Conservation (phyloP, 495 filamentous ascomycete genomes). For the Xylaria scruposa region DNA sequence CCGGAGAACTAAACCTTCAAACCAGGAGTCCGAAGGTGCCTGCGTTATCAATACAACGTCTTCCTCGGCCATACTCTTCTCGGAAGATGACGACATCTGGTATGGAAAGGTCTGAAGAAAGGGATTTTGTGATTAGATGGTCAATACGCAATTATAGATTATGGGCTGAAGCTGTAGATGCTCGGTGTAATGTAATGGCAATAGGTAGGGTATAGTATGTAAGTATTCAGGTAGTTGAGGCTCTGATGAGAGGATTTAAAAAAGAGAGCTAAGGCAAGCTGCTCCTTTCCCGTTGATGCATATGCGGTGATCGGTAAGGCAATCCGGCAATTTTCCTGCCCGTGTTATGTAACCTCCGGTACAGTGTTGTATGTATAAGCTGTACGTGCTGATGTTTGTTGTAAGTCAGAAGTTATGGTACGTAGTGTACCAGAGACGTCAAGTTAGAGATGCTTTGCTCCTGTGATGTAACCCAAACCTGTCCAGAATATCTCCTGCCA, state of each 20-base stretch:
- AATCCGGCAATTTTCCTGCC: constrained; percentile 5
- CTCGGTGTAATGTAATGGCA: not conserved
- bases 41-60: constrained; percentile 42
- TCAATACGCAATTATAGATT: constrained; percentile 5
- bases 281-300: constrained; percentile 11
- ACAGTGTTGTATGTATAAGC: not conserved
- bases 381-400: not conserved
- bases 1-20: constrained; percentile 38
- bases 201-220: not conserved
- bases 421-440: not conserved
- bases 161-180: not conserved
- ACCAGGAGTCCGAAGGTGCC: constrained; percentile 42
- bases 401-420: not conserved
- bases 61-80: constrained; percentile 26
- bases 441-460: not conserved
- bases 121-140: not conserved
- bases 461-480: constrained; percentile 9
- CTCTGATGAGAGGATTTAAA: constrained; percentile 14
- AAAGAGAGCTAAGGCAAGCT: constrained; percentile 16
- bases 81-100: constrained; percentile 6
- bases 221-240: constrained; percentile 17
- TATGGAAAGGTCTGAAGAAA: not conserved
- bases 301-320: constrained; percentile 15
- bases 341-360: constrained; percentile 3
- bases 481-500: constrained; percentile 13